These are phyloP conservation scores for Mycena filopes DNA, from an alignment of 768 basidiomycete species.

Conservation along the genomic window DNA sequence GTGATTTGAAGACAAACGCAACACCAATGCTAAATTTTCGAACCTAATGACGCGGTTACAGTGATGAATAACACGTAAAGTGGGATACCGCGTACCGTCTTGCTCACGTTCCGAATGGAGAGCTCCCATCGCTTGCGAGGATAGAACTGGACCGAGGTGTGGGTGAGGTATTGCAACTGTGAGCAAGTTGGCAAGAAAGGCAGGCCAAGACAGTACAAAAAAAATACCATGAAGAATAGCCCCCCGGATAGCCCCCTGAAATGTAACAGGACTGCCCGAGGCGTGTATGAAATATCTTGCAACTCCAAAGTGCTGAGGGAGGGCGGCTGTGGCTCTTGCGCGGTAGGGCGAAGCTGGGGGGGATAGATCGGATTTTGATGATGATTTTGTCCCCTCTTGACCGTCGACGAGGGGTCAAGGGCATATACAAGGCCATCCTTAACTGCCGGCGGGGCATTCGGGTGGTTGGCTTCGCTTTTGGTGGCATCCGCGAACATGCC, in stretches of 20 bases:
- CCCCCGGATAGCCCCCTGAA: not conserved
- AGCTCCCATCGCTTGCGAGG: not conserved
- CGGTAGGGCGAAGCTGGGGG: not conserved
- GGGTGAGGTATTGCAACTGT: slow-evolving; percentile 8
- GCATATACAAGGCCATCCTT: too few species aligned
- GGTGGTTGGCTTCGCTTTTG: too few species aligned
- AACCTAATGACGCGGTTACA: not conserved
- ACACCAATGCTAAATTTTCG: slow-evolving; percentile 29
- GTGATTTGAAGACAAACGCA: slow-evolving; percentile 32
- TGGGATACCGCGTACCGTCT: not conserved
- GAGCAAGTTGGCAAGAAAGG: not conserved
- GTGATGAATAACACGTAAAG: not conserved
- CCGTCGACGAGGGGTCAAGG: too few species aligned
- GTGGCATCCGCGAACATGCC: too few species aligned
- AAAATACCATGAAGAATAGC: not conserved
- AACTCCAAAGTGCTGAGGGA: not conserved
- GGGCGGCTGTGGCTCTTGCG: not conserved
- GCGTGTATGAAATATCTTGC: not conserved
- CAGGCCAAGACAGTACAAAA: not conserved
- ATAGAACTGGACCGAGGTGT: slow-evolving; percentile 9
- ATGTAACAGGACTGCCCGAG: not conserved
- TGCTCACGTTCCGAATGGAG: not conserved
- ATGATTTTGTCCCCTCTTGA: too few species aligned
- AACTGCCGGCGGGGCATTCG: too few species aligned
- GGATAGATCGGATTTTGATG: not conserved